Percentiles rank a stretch among this genome's conserved stretches.
phyloP scores from a whole-genome alignment of 2,329 filamentous ascomycete genomes.

The Ophiostoma sp. region DNA sequence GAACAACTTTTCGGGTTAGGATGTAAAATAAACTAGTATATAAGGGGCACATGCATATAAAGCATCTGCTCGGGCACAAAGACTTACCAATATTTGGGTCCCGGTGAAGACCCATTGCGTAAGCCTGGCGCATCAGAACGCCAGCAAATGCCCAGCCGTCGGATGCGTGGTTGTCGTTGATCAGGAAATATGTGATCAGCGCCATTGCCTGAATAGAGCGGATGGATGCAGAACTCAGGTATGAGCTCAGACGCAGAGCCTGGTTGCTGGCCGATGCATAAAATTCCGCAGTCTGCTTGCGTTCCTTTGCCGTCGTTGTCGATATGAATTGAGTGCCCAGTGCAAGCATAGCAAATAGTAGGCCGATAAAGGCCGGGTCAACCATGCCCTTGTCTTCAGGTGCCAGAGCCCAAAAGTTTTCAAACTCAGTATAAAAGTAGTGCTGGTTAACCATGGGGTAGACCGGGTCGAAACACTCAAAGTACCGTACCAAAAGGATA shows the following conservation, averaged over 20 bases:
- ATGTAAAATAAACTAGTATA: background rate
- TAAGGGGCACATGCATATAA: background rate
- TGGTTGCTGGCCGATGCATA: constrained; percentile 77
- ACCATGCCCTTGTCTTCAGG: constrained; percentile 52
- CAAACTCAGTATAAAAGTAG: constrained; percentile 72
- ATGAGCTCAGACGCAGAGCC: constrained; percentile 67
- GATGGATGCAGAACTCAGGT: constrained; percentile 68
- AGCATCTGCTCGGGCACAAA: constrained; percentile 21
- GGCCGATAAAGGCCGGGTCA: constrained; percentile 64
- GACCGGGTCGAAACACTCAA: constrained; percentile 69
- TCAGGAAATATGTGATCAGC: constrained; percentile 74
- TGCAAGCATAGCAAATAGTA: constrained; percentile 72
- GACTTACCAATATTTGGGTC: constrained; percentile 62
- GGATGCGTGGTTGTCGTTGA: constrained; percentile 79
- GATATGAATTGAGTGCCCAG: constrained; percentile 74
- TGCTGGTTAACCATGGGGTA: constrained; percentile 75
- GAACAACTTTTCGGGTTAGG: constrained; percentile 44
- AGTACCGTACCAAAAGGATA: constrained; percentile 59
- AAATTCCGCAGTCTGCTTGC: constrained; percentile 73
- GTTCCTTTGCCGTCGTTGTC: constrained; percentile 52
- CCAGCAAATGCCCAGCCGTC: constrained; percentile 80
- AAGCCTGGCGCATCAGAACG: constrained; percentile 69
- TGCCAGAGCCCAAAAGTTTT: constrained; percentile 66
- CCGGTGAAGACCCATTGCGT: constrained; percentile 74
- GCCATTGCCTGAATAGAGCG: constrained; percentile 75